A percentile compares a stretch with the other conserved stretches of the same genome.
Evolutionary conservation across 73 alveolate genomes (phyloP).

Genomic region (Stentor roeselii): DNA sequence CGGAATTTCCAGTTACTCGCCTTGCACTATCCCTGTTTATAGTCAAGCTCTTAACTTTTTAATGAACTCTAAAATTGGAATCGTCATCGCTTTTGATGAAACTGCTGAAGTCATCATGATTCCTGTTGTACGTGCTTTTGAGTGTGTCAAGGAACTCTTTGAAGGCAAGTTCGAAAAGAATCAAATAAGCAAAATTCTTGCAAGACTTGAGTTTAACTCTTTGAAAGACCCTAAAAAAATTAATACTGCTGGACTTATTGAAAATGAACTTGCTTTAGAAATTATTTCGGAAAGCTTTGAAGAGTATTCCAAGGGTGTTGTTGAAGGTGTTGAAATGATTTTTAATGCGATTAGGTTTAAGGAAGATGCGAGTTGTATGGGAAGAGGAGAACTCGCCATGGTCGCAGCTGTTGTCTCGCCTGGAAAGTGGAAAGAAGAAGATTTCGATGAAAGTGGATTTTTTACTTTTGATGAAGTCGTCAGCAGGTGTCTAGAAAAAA

Average conservation of each 20-base stretch:
- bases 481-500: neutral
- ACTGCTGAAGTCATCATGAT: neutral
- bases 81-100: slow-evolving; percentile 9
- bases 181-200: neutral
- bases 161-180: neutral
- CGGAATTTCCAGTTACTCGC: neutral
- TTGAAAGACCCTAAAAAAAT: slow-evolving; percentile 4
- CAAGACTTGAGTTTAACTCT: neutral
- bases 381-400: neutral
- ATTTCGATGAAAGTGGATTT: neutral
- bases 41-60: neutral
- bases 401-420: neutral
- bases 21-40: neutral
- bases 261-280: neutral
- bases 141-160: slow-evolving; percentile 2
- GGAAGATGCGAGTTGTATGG: neutral
- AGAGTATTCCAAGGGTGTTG: neutral
- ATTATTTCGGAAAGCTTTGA: neutral
- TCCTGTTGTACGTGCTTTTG: neutral
- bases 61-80: slow-evolving; percentile 6
- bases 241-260: slow-evolving; percentile 14
- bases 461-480: neutral
- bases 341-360: neutral
- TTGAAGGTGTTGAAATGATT: neutral
- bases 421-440: neutral